phyloP scores from a whole-genome alignment of 176 grass and related monocot genomes.

The Luzula sylvatica region DNA sequence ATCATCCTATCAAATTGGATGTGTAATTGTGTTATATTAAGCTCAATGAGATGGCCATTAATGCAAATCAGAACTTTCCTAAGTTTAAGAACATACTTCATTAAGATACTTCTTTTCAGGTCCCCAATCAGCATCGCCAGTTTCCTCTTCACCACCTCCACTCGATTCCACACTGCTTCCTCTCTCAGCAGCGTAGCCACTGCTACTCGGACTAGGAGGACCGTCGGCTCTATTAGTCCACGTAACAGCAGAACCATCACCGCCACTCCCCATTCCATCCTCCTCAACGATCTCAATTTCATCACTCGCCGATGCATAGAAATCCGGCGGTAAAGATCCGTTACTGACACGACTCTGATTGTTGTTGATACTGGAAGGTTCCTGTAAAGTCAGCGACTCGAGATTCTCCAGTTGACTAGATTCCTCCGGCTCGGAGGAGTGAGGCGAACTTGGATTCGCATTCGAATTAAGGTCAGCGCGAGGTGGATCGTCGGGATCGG shows the following conservation, averaged over 20 bases:
- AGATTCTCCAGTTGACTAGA: background rate
- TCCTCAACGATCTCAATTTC: slow-evolving; percentile 35
- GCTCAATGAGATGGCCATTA: no score
- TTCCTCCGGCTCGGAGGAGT: background rate
- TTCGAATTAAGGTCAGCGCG: slow-evolving; percentile 22
- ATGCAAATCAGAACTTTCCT: background rate
- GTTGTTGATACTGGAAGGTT: background rate
- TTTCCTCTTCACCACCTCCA: slow-evolving; percentile 36
- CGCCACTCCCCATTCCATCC: slow-evolving; percentile 26
- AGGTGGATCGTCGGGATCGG: slow-evolving; percentile 18
- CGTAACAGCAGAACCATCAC: slow-evolving; percentile 4
- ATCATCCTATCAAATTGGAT: slow-evolving; percentile 44
- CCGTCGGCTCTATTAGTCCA: slow-evolving; percentile 30
- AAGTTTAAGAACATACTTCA: slow-evolving; percentile 38
- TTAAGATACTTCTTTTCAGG: slow-evolving; percentile 59
- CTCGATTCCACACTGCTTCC: slow-evolving; percentile 77
- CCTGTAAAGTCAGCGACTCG: slow-evolving; percentile 16
- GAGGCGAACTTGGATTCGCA: slow-evolving; percentile 14
- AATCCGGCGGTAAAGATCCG: slow-evolving; percentile 51
- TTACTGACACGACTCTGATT: slow-evolving; percentile 9
- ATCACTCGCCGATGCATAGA: slow-evolving; percentile 10
- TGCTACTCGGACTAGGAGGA: slow-evolving; percentile 75
- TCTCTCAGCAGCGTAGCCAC: slow-evolving; percentile 78
- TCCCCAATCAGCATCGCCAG: slow-evolving; percentile 34
- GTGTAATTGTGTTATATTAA: no score